Evolutionary conservation across 2,329 filamentous ascomycete species (phyloP), one percentile per base, ranked within the genome.

Genomic region (Pseudogymnoascus sp.): DNA sequence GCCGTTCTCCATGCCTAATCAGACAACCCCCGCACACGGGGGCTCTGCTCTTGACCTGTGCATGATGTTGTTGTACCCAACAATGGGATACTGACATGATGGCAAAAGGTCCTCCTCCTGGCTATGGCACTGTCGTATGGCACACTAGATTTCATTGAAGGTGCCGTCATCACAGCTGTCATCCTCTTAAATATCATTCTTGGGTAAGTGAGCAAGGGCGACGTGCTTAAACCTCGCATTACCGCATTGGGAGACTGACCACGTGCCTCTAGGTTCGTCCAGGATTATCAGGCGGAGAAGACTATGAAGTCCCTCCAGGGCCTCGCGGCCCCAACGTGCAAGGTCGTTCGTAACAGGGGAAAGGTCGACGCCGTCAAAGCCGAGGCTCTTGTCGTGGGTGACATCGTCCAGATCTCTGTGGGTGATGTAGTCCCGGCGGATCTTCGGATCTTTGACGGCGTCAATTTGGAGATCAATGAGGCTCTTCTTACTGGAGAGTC

Each of bases 401-500:
- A 91, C 67, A 74, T 91, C 60, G 84, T 86, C 64, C 75, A 78
- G 62, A 80, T 86, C 67, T 81, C 78, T 67, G 86, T 84, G 45
- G 88, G 88, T 67, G 87, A 89, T 72, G 85, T 88, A 59, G 80
- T 90, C 37, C 86, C 88, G 4, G 88, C 87, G 36, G 88, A 91
- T 74, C 76, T 90, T 60, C 82, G 86, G 66, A 77, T 86, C 18
- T 74, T 87, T 66, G 81, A 87, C 67, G 83, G 82, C 64, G 84
- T 91, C 75, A 93, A 93, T 73, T 77, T 91, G 65, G 88, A 87
- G 60, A 88, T 87, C 67, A 90, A 96, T 66, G 88, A 91, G 74
- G 86, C 88, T 11, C 80, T 89, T 64, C 81, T 91, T 40, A 91
- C 88, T 12, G 88, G 88, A 66, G 88, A 91, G 76, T 89, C 88